phyloP scores from a whole-genome alignment of 2,329 filamentous ascomycete species.

The Talaromyces verruculosus region DNA sequence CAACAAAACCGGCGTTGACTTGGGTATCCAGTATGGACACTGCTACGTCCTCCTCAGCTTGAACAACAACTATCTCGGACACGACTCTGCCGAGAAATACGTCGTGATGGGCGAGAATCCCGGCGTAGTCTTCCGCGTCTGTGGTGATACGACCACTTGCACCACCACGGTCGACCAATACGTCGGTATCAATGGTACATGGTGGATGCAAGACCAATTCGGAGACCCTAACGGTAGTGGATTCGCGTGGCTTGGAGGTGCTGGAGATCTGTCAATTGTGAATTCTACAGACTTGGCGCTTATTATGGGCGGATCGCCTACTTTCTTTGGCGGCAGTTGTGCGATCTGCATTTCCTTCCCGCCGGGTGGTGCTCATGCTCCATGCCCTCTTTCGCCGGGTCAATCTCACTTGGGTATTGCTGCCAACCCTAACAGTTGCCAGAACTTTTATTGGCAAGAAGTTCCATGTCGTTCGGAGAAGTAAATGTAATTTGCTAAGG shows the following conservation, averaged over 20 bases:
- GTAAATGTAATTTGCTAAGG: not conserved
- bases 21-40: slow-evolving; percentile 17
- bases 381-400: slow-evolving; percentile 16
- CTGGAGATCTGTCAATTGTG: slow-evolving; percentile 12
- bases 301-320: slow-evolving; percentile 7
- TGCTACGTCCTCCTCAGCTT: slow-evolving; percentile 18
- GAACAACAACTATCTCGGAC: slow-evolving; percentile 17
- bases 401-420: slow-evolving; percentile 20
- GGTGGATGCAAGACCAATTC: slow-evolving; percentile 19
- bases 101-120: slow-evolving; percentile 19
- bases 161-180: slow-evolving; percentile 5
- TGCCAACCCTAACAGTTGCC: slow-evolving; percentile 18
- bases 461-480: slow-evolving; percentile 18
- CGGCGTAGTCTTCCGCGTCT: slow-evolving; percentile 20
- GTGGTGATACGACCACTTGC: slow-evolving; percentile 8
- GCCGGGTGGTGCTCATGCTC: slow-evolving; percentile 19
- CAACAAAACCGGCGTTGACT: slow-evolving; percentile 9
- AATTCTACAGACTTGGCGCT: slow-evolving; percentile 9
- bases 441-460: slow-evolving; percentile 18
- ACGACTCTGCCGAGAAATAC: slow-evolving; percentile 12
- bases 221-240: slow-evolving; percentile 16
- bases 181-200: slow-evolving; percentile 15
- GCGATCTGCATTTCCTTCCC: slow-evolving; percentile 19
- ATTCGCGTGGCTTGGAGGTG: slow-evolving; percentile 15
- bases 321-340: slow-evolving; percentile 16